Conservation (phyloP, 2,329 filamentous ascomycete genomes). For the Alternaria solani region DNA sequence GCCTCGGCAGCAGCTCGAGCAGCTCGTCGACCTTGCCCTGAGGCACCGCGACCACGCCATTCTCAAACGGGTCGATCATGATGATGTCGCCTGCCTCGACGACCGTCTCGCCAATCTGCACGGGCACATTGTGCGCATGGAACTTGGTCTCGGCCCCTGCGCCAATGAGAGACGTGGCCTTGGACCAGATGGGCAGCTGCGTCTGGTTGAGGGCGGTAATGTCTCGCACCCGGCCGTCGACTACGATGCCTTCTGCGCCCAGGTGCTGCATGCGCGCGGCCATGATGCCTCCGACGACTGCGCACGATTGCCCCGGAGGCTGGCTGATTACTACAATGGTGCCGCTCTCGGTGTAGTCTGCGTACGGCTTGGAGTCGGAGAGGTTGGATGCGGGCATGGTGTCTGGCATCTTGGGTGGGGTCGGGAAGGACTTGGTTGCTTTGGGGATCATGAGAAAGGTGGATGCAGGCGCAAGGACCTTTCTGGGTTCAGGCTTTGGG, state of each 20-base stretch:
- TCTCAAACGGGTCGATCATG: constrained; percentile 72
- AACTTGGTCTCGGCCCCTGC: constrained; percentile 65
- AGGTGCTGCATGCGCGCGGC: constrained; percentile 71
- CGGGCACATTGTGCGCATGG: constrained; percentile 59
- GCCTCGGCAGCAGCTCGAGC: constrained; percentile 62
- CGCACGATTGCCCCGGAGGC: constrained; percentile 70
- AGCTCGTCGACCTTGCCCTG: constrained; percentile 66
- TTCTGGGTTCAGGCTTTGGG: constrained; percentile 28
- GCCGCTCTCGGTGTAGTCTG: constrained; percentile 67
- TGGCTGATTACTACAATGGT: constrained; percentile 74
- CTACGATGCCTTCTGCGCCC: constrained; percentile 68
- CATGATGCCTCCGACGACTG: constrained; percentile 80
- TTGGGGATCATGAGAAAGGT: constrained; percentile 71
- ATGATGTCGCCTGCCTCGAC: constrained; percentile 67
- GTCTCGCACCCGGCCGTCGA: constrained; percentile 74
- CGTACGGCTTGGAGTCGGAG: constrained; percentile 65
- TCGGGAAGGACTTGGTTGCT: constrained; percentile 52
- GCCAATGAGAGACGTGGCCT: constrained; percentile 66
- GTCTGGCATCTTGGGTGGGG: constrained; percentile 44
- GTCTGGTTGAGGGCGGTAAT: constrained; percentile 65
- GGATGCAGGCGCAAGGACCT: constrained; percentile 63
- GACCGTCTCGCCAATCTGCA: constrained; percentile 50
- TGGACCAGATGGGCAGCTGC: constrained; percentile 67
- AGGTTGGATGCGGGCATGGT: constrained; percentile 40
- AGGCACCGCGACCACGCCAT: constrained; percentile 73